Conservation (phyloP, 352 stramenopile species). For the Aphanomyces euteiches region DNA sequence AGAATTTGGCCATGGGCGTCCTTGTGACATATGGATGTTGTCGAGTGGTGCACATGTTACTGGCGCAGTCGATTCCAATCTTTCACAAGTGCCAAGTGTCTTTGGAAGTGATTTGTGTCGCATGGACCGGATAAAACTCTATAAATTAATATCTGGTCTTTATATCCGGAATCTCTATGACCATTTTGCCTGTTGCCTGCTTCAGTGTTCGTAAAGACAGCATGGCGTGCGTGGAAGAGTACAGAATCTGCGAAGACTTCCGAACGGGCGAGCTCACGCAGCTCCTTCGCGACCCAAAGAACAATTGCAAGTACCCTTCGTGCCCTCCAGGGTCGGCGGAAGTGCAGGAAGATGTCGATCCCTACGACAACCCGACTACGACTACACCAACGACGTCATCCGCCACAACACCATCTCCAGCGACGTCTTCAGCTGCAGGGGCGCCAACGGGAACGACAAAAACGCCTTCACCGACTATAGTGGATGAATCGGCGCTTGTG, state of each 20-base stretch:
- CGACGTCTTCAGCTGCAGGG: neutral
- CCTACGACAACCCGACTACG: neutral
- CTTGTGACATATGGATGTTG: too few relatives aligned
- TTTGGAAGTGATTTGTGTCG: neutral
- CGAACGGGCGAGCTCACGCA: slow-evolving; percentile 10
- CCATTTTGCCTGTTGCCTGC: neutral
- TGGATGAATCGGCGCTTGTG: neutral
- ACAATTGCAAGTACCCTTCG: slow-evolving; percentile 18
- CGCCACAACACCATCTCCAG: neutral
- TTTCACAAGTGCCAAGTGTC: neutral
- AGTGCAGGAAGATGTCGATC: slow-evolving; percentile 1
- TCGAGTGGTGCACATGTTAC: too few relatives aligned
- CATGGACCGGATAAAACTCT: slow-evolving; percentile 13
- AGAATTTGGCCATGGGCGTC: too few relatives aligned
- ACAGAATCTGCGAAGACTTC: slow-evolving; percentile 23
- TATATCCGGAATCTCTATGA: neutral
- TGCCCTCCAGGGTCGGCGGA: neutral
- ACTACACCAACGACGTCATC: neutral
- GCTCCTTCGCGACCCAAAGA: slow-evolving; percentile 16
- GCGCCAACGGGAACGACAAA: neutral
- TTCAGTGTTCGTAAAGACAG: neutral
- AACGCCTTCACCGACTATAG: neutral
- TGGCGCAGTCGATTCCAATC: too few relatives aligned
- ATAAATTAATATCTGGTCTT: slow-evolving; percentile 1
- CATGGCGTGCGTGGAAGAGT: slow-evolving; percentile 17